Percentiles rank a stretch among this genome's conserved stretches.
Conservation (phyloP, 805 yeast genomes). For the Kodamaea kakaduensis region DNA sequence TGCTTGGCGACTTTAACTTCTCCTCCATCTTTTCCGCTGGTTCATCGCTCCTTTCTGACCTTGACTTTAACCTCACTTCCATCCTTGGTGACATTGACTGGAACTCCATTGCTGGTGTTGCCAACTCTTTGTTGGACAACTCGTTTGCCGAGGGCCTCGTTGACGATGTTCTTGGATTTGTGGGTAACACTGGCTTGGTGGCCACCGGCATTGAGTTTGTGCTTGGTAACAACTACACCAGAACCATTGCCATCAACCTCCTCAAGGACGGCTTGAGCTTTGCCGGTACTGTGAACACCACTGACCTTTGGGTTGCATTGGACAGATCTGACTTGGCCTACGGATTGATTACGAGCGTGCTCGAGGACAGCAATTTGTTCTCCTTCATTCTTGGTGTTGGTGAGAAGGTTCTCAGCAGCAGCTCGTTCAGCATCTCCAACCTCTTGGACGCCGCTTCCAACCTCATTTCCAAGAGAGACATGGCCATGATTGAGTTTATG, state of each 20-base stretch:
- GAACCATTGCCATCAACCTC: conserved; percentile 14
- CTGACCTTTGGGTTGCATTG: conserved; percentile 26
- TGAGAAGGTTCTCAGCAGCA: conserved; percentile 18
- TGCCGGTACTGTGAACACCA: conserved; percentile 18
- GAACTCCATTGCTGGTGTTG: conserved; percentile 28
- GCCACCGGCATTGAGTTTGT: conserved; percentile 22
- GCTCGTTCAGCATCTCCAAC: conserved; percentile 14
- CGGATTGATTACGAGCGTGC: conserved; percentile 20
- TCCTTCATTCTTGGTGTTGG: conserved; percentile 22
- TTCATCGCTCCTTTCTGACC: conserved; percentile 7
- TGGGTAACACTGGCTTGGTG: conserved; percentile 21
- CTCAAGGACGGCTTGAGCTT: conserved; percentile 16
- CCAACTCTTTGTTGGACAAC: conserved; percentile 21
- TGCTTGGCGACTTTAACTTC: conserved; percentile 16
- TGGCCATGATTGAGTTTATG: background rate
- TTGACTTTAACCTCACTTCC: conserved; percentile 15
- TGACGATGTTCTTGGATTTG: conserved; percentile 21
- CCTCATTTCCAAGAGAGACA: conserved; percentile 5
- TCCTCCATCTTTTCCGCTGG: conserved; percentile 9
- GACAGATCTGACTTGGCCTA: conserved; percentile 29
- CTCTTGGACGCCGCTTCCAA: conserved; percentile 13
- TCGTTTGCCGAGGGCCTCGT: conserved; percentile 8
- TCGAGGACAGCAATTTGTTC: conserved; percentile 20
- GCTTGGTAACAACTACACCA: conserved; percentile 22
- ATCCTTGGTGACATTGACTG: conserved; percentile 14